phyloP scores from a whole-genome alignment of 495 filamentous ascomycete genomes.

The Aspergillus ostianus region DNA sequence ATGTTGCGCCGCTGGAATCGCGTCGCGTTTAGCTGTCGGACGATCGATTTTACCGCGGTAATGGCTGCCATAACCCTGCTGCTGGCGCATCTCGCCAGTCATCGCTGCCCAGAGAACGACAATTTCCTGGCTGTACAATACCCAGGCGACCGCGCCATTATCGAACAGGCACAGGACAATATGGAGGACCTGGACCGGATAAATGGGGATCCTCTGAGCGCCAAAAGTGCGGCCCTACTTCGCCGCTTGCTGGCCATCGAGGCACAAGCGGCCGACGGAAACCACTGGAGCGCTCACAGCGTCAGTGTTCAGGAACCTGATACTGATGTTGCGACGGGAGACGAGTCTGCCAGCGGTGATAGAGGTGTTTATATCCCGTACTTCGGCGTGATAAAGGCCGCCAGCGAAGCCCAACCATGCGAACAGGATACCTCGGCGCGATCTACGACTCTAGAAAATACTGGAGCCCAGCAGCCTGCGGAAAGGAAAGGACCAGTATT shows the following conservation, averaged over 20 bases:
- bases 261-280: conserved; percentile 20
- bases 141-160: conserved; percentile 39
- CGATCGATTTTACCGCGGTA: conserved; percentile 51
- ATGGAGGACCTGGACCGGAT: conserved; percentile 26
- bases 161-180: conserved; percentile 40
- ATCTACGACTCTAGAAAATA: too few relatives aligned
- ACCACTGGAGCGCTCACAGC: not conserved
- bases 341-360: conserved; percentile 10
- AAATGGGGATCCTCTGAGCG: not conserved
- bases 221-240: conserved; percentile 4
- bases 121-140: conserved; percentile 40
- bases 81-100: conserved; percentile 26
- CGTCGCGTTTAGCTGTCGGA: conserved; percentile 42
- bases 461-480: too few relatives aligned
- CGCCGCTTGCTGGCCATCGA: conserved; percentile 29
- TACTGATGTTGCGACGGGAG: not conserved
- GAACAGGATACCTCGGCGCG: too few relatives aligned
- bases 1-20: conserved; percentile 32
- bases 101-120: conserved; percentile 3
- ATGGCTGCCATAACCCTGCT: conserved; percentile 40
- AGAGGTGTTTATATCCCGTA: conserved; percentile 35
- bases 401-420: too few relatives aligned
- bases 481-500: too few relatives aligned
- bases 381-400: conserved; percentile 34
- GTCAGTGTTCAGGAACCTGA: conserved; percentile 14